phyloP scores from a whole-genome alignment of 345 rosid genomes.

The Laguncularia racemosa region DNA sequence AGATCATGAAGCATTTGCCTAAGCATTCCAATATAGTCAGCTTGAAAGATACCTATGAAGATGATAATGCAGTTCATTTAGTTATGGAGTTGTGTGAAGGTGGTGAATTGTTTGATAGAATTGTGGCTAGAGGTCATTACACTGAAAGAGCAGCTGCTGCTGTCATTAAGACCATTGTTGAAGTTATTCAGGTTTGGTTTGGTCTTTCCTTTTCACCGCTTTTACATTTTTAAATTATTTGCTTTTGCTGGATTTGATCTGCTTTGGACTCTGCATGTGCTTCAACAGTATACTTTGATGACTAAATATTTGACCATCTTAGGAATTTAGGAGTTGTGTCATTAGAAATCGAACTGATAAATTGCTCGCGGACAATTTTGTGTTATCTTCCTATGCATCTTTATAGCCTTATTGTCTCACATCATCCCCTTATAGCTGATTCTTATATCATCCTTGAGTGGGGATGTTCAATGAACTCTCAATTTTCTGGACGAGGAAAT shows the following conservation, averaged over 20 bases:
- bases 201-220: not conserved
- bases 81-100: conserved; percentile 99
- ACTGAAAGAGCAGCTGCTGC: conserved; percentile 96
- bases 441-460: no score
- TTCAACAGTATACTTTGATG: no score
- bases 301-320: no score
- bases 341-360: no score
- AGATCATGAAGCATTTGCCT: conserved; percentile 93
- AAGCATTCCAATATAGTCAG: conserved; percentile 66
- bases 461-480: no score
- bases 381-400: no score
- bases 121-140: conserved; percentile 92
- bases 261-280: not conserved
- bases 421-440: no score
- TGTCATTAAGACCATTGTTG: conserved; percentile 78
- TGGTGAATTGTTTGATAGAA: conserved; percentile 93
- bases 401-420: no score
- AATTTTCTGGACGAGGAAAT: no score
- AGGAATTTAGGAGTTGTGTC: no score
- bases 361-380: no score
- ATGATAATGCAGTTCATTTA: conserved; percentile 81
- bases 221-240: no score
- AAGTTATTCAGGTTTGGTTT: conserved; percentile 79
- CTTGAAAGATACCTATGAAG: conserved; percentile 81
- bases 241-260: not conserved